phyloP scores from a whole-genome alignment of 1,284 basidiomycete species.

The Inonotus obliquus region DNA sequence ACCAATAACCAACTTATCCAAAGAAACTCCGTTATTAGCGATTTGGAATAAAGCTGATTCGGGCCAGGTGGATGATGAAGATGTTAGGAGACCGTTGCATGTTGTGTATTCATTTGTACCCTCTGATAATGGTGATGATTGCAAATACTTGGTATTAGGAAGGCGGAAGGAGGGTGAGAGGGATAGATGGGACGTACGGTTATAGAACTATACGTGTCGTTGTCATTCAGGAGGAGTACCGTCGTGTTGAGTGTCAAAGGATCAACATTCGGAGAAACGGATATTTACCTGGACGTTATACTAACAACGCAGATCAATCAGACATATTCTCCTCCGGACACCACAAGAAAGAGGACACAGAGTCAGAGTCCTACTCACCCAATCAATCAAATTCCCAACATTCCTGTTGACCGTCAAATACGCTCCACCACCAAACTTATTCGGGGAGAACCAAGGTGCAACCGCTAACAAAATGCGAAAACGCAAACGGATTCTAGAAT shows the following conservation, averaged over 20 bases:
- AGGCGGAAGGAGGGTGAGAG: background rate
- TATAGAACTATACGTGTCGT: slow-evolving; percentile 49
- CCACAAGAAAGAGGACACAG: too few relatives aligned
- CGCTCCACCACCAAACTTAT: slow-evolving; percentile 48
- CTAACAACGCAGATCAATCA: slow-evolving; percentile 21
- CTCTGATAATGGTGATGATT: slow-evolving; percentile 41
- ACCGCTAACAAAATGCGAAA: slow-evolving; percentile 2
- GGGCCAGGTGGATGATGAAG: slow-evolving; percentile 49
- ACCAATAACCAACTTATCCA: slow-evolving; percentile 53
- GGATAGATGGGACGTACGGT: slow-evolving; percentile 40
- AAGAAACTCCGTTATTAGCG: slow-evolving; percentile 44
- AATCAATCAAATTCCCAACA: slow-evolving; percentile 56
- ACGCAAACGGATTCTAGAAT: too few relatives aligned
- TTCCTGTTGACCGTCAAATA: slow-evolving; percentile 51
- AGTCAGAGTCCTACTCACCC: slow-evolving; percentile 26
- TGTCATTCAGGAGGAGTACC: background rate
- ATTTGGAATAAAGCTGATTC: slow-evolving; percentile 57
- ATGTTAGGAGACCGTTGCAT: slow-evolving; percentile 48
- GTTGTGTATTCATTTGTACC: slow-evolving; percentile 53
- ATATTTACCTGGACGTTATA: slow-evolving; percentile 43
- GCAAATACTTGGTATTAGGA: background rate
- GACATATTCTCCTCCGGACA: background rate
- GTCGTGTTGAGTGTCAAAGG: background rate
- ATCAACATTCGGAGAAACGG: background rate
- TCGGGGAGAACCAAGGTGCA: slow-evolving; percentile 41